Evolutionary conservation across 371 early-diverging fungal species (phyloP).

Genomic region (Rhizopus microsporus): DNA sequence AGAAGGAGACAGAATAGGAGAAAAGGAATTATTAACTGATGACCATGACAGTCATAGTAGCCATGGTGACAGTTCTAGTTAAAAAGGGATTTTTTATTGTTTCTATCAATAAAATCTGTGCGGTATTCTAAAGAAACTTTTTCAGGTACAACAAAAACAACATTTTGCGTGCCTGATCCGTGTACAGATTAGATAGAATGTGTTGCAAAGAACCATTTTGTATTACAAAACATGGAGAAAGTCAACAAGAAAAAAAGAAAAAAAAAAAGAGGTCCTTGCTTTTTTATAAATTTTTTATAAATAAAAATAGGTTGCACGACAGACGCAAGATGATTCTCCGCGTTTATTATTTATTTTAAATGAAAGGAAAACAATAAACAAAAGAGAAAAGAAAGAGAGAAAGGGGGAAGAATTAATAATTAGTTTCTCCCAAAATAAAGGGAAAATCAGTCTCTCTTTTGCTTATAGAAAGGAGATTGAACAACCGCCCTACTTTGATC

Average conservation of each 20-base stretch:
- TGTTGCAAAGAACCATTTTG: too few relatives aligned
- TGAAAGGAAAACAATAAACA: background rate
- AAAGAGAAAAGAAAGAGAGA: background rate
- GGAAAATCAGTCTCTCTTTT: background rate
- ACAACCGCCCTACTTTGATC: slow-evolving; percentile 3
- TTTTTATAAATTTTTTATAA: background rate
- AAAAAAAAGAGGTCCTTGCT: background rate
- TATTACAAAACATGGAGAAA: background rate
- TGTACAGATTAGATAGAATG: too few relatives aligned
- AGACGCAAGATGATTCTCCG: background rate
- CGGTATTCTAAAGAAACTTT: too few relatives aligned
- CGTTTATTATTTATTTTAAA: background rate
- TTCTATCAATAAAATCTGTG: too few relatives aligned
- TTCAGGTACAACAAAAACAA: too few relatives aligned
- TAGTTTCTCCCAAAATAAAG: background rate
- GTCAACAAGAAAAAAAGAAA: background rate
- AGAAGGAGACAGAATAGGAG: slow-evolving; percentile 1
- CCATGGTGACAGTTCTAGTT: too few relatives aligned
- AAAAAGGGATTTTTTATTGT: too few relatives aligned
- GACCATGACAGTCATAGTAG: too few relatives aligned
- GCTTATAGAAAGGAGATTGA: background rate
- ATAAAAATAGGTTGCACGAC: too few relatives aligned
- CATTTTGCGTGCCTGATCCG: too few relatives aligned
- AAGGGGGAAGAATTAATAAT: background rate
- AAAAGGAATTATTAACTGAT: background rate